A percentile compares a stretch with the other conserved stretches of the same genome.
phyloP scores from a whole-genome alignment of 2,329 filamentous ascomycete species.

The Emericellopsis atlantica region DNA sequence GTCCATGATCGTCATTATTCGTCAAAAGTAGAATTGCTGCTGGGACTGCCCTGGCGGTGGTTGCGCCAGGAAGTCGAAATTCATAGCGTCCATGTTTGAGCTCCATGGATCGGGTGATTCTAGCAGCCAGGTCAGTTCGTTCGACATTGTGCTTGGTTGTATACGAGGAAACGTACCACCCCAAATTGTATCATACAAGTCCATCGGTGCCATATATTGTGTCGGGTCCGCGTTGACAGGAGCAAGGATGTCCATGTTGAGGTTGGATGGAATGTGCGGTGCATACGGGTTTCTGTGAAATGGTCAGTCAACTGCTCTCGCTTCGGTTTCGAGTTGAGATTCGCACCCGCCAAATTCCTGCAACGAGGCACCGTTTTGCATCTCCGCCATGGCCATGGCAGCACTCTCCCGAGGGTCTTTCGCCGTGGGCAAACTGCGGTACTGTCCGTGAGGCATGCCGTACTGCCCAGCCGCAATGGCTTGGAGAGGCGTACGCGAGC shows the following conservation, averaged over 20 bases:
- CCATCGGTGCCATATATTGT: constrained; percentile 53
- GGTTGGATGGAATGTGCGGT: constrained; percentile 20
- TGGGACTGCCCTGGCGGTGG: constrained; percentile 42
- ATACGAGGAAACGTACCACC: constrained; percentile 37
- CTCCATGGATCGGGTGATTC: constrained; percentile 50
- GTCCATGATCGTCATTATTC: background rate
- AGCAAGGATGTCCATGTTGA: constrained; percentile 30
- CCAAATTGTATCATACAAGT: constrained; percentile 56
- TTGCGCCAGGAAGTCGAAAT: constrained; percentile 48
- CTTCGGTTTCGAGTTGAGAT: background rate
- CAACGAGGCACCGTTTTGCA: constrained; percentile 40
- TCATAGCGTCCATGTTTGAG: constrained; percentile 40
- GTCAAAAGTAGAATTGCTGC: constrained; percentile 44
- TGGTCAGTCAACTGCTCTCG: constrained; percentile 5
- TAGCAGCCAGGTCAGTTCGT: constrained; percentile 10
- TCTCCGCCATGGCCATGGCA: constrained; percentile 51
- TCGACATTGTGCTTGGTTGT: background rate
- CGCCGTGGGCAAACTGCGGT: constrained; percentile 12
- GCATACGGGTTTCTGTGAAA: constrained; percentile 20
- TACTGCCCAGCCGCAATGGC: constrained; percentile 7
- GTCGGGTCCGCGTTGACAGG: constrained; percentile 42
- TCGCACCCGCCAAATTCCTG: constrained; percentile 30
- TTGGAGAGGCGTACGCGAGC: constrained; percentile 24
- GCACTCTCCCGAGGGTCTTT: constrained; percentile 47
- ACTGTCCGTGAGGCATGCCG: constrained; percentile 8